Evolutionary conservation across 2,329 filamentous ascomycete genomes (phyloP).

Genomic region (Curvularia sp.): DNA sequence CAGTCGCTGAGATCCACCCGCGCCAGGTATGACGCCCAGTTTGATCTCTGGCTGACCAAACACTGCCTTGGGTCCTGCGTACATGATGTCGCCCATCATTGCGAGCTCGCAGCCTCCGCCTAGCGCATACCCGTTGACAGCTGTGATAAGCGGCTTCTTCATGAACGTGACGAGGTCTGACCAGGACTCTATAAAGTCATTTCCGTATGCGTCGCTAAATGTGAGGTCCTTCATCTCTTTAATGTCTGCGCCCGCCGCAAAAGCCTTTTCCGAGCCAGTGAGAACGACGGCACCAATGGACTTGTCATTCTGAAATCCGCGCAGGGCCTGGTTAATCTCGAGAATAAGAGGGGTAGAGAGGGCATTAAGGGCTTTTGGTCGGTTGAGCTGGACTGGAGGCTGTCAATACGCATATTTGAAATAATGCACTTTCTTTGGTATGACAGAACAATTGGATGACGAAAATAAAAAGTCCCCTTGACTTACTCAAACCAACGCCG

Average conservation of each 20-base stretch:
- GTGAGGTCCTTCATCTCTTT: conserved; percentile 97
- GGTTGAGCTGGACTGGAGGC: conserved; percentile 81
- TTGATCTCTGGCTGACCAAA: conserved; percentile 99
- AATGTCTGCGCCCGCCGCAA: conserved; percentile 85
- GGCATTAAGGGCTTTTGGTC: conserved; percentile 94
- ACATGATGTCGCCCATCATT: conserved; percentile 96
- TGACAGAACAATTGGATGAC: too few relatives aligned
- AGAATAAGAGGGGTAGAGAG: conserved; percentile 87
- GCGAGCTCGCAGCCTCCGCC: conserved; percentile 96
- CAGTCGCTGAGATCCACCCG: conserved; percentile 87
- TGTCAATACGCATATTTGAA: conserved; percentile 15
- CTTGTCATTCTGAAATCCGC: conserved; percentile 42
- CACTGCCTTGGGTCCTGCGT: conserved; percentile 83
- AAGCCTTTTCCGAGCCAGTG: conserved; percentile 88
- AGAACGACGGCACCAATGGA: conserved; percentile 62
- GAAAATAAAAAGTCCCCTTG: not conserved
- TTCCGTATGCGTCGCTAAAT: conserved; percentile 85
- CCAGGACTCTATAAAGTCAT: conserved; percentile 95
- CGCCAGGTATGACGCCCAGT: conserved; percentile 89
- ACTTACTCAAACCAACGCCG: conserved; percentile 85
- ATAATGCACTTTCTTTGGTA: not conserved
- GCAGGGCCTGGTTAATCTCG: conserved; percentile 67
- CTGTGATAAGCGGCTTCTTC: conserved; percentile 93
- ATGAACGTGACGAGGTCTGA: conserved; percentile 81
- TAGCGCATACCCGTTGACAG: conserved; percentile 92